Base-by-base conservation (phyloP, 257 asterid genomes). In the Petrea volubilis region DNA sequence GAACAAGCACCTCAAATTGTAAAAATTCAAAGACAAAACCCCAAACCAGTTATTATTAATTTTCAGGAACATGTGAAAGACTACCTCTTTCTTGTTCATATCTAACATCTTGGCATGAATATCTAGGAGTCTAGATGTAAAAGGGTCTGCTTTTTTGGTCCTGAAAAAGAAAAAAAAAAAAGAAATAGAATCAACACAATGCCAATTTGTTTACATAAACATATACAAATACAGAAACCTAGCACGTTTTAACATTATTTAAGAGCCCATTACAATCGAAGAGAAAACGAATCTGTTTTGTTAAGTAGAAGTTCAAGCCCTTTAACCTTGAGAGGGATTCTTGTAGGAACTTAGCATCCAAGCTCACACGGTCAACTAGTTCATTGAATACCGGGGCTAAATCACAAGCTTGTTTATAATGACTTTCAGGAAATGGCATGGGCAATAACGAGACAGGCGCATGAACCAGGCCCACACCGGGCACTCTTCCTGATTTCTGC, bases 331-430 rank as follows among this genome's bases (percentile, higher is more conserved):
- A 86, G 40, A 95, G 96, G 3, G 99, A 84, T 44, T 95, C 92
- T 77, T 95, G 97, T 50, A 95, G 77, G 82, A 95, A 95, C 60
- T 90, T 67, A 12, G 90, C 86, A 70, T 90, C 96, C 89, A 85
- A 81, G 80, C 97, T 92, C 79, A 90, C 96, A 1, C 98, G 90
- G 79, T 95, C 99, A 8, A 92, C 82, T 6, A 95, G 95, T 65
- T 92, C 98, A 73, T 92, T 95, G 80, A 95, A 90, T 78, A 95
- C 86, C 17, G 99, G 99, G 71, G 98, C 97, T 57, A 92, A 85
- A 84, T 92, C 97, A 79, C 96, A 85, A 79, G 99, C 97, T 84
- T 88, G 94, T 60, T 83, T 85, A 88, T 84, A 95, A 3, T 79
- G 80, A 73, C 68, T 82, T 75, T 92, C 91, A 55, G 98, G 96